Conservation (phyloP, 169 alveolate genomes). For the Plasmodium gaboni region DNA sequence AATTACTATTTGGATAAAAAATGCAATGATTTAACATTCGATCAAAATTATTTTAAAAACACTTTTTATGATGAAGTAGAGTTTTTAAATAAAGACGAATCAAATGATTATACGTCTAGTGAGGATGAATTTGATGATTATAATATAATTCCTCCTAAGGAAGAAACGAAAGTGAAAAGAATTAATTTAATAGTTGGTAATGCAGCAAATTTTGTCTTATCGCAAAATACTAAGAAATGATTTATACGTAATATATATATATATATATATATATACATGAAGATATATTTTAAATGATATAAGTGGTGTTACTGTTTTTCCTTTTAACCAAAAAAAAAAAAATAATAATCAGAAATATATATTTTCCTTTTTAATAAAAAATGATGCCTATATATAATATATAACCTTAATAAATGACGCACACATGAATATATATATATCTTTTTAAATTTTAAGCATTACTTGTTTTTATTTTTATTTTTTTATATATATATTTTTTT, state of each 20-base stretch:
- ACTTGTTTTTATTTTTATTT: conserved; percentile 1
- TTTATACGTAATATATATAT: not conserved
- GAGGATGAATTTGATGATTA: conserved; percentile 58
- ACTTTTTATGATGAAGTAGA: conserved; percentile 61
- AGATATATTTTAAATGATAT: too few species aligned
- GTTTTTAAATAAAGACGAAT: conserved; percentile 54
- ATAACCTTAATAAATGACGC: too few species aligned
- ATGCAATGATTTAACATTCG: conserved; percentile 73
- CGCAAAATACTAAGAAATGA: conserved; percentile 52
- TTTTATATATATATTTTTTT: not conserved
- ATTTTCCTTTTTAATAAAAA: not conserved
- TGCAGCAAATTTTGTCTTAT: conserved; percentile 71
- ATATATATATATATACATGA: too few species aligned
- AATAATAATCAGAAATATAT: too few species aligned
- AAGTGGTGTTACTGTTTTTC: too few species aligned
- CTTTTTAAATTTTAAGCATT: conserved; percentile 10
- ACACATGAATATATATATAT: not conserved
- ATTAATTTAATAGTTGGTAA: conserved; percentile 70
- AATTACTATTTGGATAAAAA: conserved; percentile 68
- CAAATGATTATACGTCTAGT: conserved; percentile 74
- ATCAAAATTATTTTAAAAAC: conserved; percentile 62
- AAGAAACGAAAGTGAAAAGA: conserved; percentile 71
- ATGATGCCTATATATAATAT: too few species aligned
- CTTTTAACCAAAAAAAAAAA: too few species aligned
- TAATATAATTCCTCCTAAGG: conserved; percentile 26